Conservation (phyloP, 768 basidiomycete genomes). For the Termitomyces sp. region DNA sequence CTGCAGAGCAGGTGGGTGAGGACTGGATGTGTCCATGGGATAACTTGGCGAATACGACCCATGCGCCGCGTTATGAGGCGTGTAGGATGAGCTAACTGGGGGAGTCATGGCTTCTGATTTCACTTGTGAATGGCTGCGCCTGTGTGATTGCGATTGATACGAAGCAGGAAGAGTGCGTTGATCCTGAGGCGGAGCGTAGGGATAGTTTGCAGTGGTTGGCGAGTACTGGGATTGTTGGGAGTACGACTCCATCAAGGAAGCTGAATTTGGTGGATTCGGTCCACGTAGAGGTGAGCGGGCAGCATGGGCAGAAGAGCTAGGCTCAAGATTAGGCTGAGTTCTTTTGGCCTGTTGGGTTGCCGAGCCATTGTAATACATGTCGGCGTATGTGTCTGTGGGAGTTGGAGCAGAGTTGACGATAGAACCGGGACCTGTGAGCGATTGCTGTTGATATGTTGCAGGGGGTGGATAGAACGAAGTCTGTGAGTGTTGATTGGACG, state of each 20-base stretch:
- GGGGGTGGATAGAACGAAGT: slow-evolving; percentile 56
- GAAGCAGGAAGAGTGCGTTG: slow-evolving; percentile 34
- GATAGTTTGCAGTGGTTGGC: slow-evolving; percentile 50
- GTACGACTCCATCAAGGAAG: slow-evolving; percentile 66
- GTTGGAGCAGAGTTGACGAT: slow-evolving; percentile 32
- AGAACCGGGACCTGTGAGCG: slow-evolving; percentile 32
- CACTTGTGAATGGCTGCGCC: slow-evolving; percentile 53
- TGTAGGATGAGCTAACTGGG: slow-evolving; percentile 48
- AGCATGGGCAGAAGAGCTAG: slow-evolving; percentile 43
- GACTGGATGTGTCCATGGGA: slow-evolving; percentile 63
- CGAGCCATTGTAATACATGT: slow-evolving; percentile 60
- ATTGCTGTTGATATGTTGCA: slow-evolving; percentile 56
- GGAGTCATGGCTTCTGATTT: slow-evolving; percentile 52
- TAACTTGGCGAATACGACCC: slow-evolving; percentile 42
- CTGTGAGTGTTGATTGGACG: slow-evolving; percentile 39
- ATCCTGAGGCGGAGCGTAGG: slow-evolving; percentile 43
- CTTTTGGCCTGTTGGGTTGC: slow-evolving; percentile 51
- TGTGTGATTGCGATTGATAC: slow-evolving; percentile 58
- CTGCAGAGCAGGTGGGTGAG: slow-evolving; percentile 50
- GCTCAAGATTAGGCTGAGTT: slow-evolving; percentile 50
- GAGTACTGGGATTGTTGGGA: slow-evolving; percentile 67
- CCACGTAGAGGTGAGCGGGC: slow-evolving; percentile 63
- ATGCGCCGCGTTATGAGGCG: slow-evolving; percentile 43
- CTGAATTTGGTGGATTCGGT: slow-evolving; percentile 41
- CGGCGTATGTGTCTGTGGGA: slow-evolving; percentile 47